These are phyloP conservation scores for Corallochytrium limacisporum DNA, from an alignment of 78 protist genomes.

Conservation along the genomic window DNA sequence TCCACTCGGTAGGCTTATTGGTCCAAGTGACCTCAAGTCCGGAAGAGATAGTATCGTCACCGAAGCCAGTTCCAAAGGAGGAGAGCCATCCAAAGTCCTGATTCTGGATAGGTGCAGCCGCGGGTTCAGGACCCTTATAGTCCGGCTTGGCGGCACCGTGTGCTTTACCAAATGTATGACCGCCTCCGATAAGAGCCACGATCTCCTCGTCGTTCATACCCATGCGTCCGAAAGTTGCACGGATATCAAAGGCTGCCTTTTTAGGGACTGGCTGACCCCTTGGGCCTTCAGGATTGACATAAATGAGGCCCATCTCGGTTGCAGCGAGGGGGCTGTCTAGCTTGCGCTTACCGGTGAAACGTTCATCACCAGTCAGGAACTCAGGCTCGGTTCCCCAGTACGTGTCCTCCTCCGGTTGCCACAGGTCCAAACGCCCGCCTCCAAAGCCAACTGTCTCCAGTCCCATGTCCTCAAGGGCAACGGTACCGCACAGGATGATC, in stretches of 20 bases:
- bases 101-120: background rate
- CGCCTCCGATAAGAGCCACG: conserved; percentile 56
- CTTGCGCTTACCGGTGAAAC: conserved; percentile 4
- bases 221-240: conserved; percentile 40
- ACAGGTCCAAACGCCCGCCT: conserved; percentile 21
- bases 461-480: conserved; percentile 32
- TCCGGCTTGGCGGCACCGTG: conserved; percentile 36
- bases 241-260: conserved; percentile 3
- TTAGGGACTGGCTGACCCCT: conserved; percentile 2
- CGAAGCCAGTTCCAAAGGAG: conserved; percentile 25
- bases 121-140: background rate
- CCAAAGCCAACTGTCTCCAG: conserved; percentile 14
- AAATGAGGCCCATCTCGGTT: conserved; percentile 30
- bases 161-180: conserved; percentile 51
- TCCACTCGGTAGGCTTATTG: conserved; percentile 24
- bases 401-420: background rate
- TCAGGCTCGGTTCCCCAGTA: background rate
- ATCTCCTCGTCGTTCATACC: conserved; percentile 44
- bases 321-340: conserved; percentile 22
- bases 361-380: background rate
- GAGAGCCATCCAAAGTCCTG: background rate
- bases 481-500: conserved; percentile 27
- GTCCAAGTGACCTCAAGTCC: conserved; percentile 64
- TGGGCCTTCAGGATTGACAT: conserved; percentile 49
- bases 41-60: conserved; percentile 21